These are phyloP conservation scores for Albizia julibrissin DNA, from an alignment of 306 rosid genomes.

Conservation along the genomic window DNA sequence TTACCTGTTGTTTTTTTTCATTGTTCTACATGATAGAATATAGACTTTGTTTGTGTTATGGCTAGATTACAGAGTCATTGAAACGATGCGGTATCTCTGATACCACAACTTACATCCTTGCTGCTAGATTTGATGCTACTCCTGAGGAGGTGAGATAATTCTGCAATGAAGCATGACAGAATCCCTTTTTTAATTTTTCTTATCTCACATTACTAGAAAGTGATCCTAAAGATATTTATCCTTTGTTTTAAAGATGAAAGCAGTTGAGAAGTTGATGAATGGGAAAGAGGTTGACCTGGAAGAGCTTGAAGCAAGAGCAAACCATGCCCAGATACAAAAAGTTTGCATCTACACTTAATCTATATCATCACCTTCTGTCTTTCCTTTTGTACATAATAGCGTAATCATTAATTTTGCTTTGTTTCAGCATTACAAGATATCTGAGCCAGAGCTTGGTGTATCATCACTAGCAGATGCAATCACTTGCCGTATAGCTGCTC, in stretches of 20 bases:
- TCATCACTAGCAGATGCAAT: conserved; percentile 84
- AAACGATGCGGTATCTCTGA: conserved; percentile 86
- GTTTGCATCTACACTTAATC: conserved; percentile 38
- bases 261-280: conserved; percentile 63
- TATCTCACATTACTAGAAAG: background rate
- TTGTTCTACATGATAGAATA: conserved; percentile 8
- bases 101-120: conserved; percentile 71
- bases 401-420: conserved; percentile 23
- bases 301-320: conserved; percentile 76
- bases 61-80: conserved; percentile 85
- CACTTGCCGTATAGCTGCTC: conserved; percentile 74
- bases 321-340: conserved; percentile 76
- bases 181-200: no score
- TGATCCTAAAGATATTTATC: background rate
- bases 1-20: background rate
- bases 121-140: conserved; percentile 74
- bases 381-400: conserved; percentile 14
- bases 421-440: conserved; percentile 82
- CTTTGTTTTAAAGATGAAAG: conserved; percentile 48
- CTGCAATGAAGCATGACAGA: conserved; percentile 4
- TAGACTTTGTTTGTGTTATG: conserved; percentile 35
- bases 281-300: conserved; percentile 73
- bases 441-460: conserved; percentile 63
- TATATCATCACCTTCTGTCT: background rate
- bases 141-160: conserved; percentile 62